A percentile compares a stretch with the other conserved stretches of the same genome.
These are phyloP conservation scores for Penicillium mononematosum DNA, from an alignment of 495 filamentous ascomycete genomes.

Conservation along the genomic window DNA sequence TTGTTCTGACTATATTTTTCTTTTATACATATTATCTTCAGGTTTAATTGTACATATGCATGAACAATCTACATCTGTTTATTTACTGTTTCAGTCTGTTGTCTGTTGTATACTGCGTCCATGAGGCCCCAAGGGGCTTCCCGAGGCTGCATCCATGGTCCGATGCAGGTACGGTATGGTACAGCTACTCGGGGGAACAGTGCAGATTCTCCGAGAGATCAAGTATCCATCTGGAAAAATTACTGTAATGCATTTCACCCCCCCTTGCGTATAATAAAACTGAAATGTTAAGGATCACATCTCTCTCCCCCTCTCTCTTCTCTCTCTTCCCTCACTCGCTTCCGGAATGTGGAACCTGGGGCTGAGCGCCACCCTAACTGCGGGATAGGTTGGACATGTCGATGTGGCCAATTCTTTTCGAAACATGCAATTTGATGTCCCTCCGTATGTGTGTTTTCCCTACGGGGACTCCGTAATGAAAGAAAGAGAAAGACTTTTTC, in stretches of 20 bases:
- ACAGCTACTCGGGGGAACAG: background rate
- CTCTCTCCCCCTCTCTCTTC: background rate
- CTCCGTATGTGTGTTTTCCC: background rate
- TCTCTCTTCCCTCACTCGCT: slow-evolving; percentile 3
- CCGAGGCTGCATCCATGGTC: slow-evolving; percentile 25
- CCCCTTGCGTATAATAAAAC: slow-evolving; percentile 13
- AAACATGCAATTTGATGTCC: background rate
- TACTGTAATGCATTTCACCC: background rate
- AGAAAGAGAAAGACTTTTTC: background rate
- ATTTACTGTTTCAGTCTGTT: background rate
- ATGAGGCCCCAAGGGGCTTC: slow-evolving; percentile 19
- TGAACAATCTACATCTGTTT: background rate
- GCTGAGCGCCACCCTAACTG: slow-evolving; percentile 27
- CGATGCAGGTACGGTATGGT: slow-evolving; percentile 2
- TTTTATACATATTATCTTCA: background rate
- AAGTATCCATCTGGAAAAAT: background rate
- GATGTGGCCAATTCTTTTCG: background rate
- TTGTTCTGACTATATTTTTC: background rate
- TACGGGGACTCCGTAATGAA: slow-evolving; percentile 5
- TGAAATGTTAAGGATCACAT: slow-evolving; percentile 3
- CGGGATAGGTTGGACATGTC: slow-evolving; percentile 8
- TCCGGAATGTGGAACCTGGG: slow-evolving; percentile 24
- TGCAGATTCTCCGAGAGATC: background rate
- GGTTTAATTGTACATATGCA: background rate
- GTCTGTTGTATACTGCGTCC: background rate